Conservation (phyloP, 129 eudicot genomes). For the Mikania micrantha region DNA sequence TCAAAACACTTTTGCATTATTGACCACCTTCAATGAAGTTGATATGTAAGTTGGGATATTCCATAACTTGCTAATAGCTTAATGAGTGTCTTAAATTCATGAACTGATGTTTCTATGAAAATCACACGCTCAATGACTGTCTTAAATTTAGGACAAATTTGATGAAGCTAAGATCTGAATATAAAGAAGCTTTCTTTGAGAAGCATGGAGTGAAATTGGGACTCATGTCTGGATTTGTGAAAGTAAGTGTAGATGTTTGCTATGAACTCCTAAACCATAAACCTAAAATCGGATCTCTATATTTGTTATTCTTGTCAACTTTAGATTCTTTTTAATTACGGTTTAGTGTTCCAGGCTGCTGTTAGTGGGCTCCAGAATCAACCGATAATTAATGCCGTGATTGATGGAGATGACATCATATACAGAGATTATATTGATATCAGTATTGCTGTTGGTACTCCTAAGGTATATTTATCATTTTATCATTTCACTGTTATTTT, state of each 20-base stretch:
- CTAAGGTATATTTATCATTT: not conserved
- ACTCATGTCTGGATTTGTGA: constrained; percentile 63
- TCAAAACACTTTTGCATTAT: constrained; percentile 58
- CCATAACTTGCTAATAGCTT: not conserved
- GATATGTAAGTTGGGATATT: constrained; percentile 41
- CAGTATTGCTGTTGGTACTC: not conserved
- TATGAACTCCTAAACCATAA: not conserved
- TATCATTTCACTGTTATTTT: not conserved
- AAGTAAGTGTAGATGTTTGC: constrained; percentile 29
- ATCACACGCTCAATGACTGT: not conserved
- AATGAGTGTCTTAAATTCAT: not conserved
- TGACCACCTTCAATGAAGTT: constrained; percentile 57
- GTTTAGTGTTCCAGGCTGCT: not conserved
- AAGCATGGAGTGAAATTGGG: constrained; percentile 69
- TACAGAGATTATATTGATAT: not conserved
- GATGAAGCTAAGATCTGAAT: constrained; percentile 32
- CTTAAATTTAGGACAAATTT: not conserved
- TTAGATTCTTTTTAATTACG: not conserved
- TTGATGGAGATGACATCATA: not conserved
- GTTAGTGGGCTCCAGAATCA: not conserved
- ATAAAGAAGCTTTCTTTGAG: constrained; percentile 57
- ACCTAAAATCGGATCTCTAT: not conserved
- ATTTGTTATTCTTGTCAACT: not conserved
- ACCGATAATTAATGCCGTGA: not conserved
- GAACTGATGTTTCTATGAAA: not conserved